Conservation (phyloP, 2,329 filamentous ascomycete species). For the Monosporascus cannonballus region DNA sequence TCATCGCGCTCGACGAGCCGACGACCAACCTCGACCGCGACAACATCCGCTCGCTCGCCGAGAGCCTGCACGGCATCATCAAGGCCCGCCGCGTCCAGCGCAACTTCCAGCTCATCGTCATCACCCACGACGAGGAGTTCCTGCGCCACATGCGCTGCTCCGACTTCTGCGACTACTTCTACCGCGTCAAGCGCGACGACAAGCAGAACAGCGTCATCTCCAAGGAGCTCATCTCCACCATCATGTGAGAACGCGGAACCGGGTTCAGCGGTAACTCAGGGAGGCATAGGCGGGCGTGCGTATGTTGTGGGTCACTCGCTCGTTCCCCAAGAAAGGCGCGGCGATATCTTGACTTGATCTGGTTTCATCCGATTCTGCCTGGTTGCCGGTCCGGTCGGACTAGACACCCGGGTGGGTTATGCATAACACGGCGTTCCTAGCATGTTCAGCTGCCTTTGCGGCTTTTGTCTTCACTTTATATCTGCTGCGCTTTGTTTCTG, state of each 20-base stretch:
- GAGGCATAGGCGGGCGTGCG: not conserved
- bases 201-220: slow-evolving; percentile 85
- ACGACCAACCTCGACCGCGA: slow-evolving; percentile 95
- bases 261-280: not conserved
- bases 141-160: slow-evolving; percentile 86
- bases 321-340: no score
- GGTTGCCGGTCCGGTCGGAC: no score
- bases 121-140: slow-evolving; percentile 98
- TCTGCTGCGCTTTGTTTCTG: no score
- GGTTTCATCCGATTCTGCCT: no score
- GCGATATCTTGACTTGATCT: no score
- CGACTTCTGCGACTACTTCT: slow-evolving; percentile 91
- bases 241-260: slow-evolving; percentile 24
- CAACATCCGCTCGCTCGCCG: slow-evolving; percentile 86
- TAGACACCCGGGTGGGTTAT: no score
- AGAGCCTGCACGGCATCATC: slow-evolving; percentile 83
- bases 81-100: slow-evolving; percentile 72
- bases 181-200: slow-evolving; percentile 74
- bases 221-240: slow-evolving; percentile 53
- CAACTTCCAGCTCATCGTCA: slow-evolving; percentile 97
- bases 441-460: no score
- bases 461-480: no score
- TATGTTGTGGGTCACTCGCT: not conserved
- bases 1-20: slow-evolving; percentile 95
- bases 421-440: no score